Evolutionary conservation across 768 basidiomycete genomes (phyloP).

Genomic region (Paxillus involutus): DNA sequence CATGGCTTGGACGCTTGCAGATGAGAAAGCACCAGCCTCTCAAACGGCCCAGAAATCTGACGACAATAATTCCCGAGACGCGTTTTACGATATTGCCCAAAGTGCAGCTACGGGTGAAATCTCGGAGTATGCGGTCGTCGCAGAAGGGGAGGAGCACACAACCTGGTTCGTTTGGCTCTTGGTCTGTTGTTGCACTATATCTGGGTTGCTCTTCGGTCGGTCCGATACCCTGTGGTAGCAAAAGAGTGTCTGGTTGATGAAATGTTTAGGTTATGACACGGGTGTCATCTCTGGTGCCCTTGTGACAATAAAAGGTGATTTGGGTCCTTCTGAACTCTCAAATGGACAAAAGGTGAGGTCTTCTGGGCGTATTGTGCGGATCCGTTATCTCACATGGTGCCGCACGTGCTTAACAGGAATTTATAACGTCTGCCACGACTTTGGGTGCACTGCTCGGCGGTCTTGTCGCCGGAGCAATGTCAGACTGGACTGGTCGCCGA

Average conservation of each 20-base stretch:
- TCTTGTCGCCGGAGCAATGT: slow-evolving; percentile 63
- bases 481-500: slow-evolving; percentile 70
- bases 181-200: slow-evolving; percentile 72
- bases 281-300: slow-evolving; percentile 82
- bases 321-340: slow-evolving; percentile 57
- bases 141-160: slow-evolving; percentile 64
- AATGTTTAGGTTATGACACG: slow-evolving; percentile 67
- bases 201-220: slow-evolving; percentile 74
- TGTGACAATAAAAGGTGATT: slow-evolving; percentile 66
- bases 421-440: slow-evolving; percentile 79
- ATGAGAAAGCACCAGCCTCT: not conserved
- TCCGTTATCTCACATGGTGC: not conserved
- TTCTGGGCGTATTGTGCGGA: not conserved
- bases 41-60: not conserved
- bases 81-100: slow-evolving; percentile 17
- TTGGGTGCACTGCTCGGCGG: slow-evolving; percentile 78
- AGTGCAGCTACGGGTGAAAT: slow-evolving; percentile 43
- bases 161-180: slow-evolving; percentile 81
- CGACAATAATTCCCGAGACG: slow-evolving; percentile 4
- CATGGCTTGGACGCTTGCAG: not conserved
- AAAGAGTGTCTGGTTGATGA: not conserved
- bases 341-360: slow-evolving; percentile 59
- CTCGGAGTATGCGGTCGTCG: slow-evolving; percentile 57
- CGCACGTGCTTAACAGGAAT: slow-evolving; percentile 52
- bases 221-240: not conserved